Evolutionary conservation across 257 asterid species (phyloP), one percentile per base, ranked within the genome.

Genomic region (Galeopsis tetrahit): DNA sequence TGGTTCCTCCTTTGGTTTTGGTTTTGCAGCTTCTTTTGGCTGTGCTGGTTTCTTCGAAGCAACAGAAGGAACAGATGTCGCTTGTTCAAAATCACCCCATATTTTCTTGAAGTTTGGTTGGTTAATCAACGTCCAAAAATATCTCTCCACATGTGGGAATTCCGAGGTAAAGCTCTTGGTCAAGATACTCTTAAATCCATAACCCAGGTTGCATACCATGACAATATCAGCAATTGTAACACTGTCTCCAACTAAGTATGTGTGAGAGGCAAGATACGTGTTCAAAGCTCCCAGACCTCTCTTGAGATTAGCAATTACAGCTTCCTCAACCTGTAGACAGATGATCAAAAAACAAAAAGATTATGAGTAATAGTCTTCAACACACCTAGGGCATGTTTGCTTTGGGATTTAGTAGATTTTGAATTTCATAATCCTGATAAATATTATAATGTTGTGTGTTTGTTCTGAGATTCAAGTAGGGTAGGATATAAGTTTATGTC

Each of bases 91-190:
- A 4, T 87, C 96, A 9, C 96, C 97, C 79, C 82, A 49, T 65
- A 93, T 42, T 80, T 91, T 91, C 78, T 86, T 79, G 79, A 93
- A 82, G 63, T 89, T 85, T 7, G 97, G 97, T 75, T 91, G 99
- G 79, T 94, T 89, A 62, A 86, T 85, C 85, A 89, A 35, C 5
- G 97, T 91, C 99, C 99, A 94, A 58, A 91, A 74, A 57, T 91
- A 89, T 82, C 99, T 84, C 83, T 94, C 99, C 10, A 94, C 93
- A 10, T 94, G 97, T 34, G 97, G 97, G 75, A 88, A 94, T 53
- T 87, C 99, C 13, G 90, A 79, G 70, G 99, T 94, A 67, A 94
- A 89, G 84, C 78, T 85, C 93, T 94, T 91, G 6, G 93, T 94
- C 83, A 88, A 2, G 73, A 86, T 52, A 0, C 0, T 1, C 75